phyloP scores from a whole-genome alignment of 78 protist genomes.

The Pigoraptor vietnamica region DNA sequence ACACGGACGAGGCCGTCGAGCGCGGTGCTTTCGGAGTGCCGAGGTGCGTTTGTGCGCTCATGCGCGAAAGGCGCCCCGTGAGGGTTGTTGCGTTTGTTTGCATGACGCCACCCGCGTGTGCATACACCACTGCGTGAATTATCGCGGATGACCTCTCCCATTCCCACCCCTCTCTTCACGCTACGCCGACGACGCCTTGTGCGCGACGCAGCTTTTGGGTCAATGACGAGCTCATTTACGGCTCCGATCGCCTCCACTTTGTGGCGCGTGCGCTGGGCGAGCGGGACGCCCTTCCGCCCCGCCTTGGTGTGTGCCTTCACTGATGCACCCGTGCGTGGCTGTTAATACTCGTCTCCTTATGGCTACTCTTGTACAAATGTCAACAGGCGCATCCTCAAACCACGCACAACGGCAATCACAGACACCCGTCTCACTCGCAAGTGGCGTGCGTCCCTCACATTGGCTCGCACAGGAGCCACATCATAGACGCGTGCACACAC shows the following conservation, averaged over 20 bases:
- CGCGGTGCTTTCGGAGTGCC: not conserved
- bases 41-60: no score
- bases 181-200: no score
- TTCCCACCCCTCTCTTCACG: no score
- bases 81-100: not conserved
- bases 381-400: no score
- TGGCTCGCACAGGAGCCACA: no score
- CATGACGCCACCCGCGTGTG: not conserved
- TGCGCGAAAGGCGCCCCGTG: not conserved
- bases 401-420: not conserved
- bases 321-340: no score
- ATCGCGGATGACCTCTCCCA: no score
- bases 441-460: no score
- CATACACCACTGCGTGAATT: no score
- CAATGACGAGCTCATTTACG: not conserved
- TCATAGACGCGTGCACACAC: no score
- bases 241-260: conserved; percentile 17
- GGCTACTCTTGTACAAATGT: no score
- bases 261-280: conserved; percentile 8
- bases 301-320: not conserved
- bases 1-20: not conserved
- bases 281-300: not conserved
- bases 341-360: no score
- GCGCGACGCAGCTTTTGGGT: not conserved
- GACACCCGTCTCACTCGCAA: not conserved